Conservation (phyloP, 257 asterid genomes). For the Capsicum pubescens region DNA sequence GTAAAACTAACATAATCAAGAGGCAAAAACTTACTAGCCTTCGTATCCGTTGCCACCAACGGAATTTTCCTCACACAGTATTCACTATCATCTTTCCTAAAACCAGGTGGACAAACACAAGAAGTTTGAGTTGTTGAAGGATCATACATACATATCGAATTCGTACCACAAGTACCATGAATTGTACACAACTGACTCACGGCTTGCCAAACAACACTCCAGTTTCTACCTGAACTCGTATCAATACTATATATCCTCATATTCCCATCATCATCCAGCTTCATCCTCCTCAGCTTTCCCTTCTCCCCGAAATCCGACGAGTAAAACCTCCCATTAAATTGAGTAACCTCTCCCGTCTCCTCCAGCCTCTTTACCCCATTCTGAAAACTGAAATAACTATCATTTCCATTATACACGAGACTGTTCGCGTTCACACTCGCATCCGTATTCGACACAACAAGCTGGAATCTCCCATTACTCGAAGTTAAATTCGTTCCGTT, state of each 20-base stretch:
- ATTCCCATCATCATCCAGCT: conserved; percentile 75
- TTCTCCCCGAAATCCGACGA: conserved; percentile 57
- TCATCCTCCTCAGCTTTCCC: conserved; percentile 57
- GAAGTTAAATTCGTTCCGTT: conserved; percentile 49
- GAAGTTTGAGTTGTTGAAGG: conserved; percentile 51
- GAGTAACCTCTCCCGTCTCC: conserved; percentile 49
- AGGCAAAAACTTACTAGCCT: conserved; percentile 51
- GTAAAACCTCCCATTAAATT: conserved; percentile 34
- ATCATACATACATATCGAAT: conserved; percentile 67
- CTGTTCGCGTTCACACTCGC: conserved; percentile 30
- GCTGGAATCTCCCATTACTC: conserved; percentile 53
- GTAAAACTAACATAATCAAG: conserved; percentile 72
- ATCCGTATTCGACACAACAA: neutral
- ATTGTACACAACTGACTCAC: conserved; percentile 55
- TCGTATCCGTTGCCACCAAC: conserved; percentile 33
- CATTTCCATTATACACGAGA: conserved; percentile 44
- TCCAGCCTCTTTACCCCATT: conserved; percentile 47
- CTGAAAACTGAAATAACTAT: conserved; percentile 52
- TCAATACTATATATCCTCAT: conserved; percentile 68
- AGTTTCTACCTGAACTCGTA: conserved; percentile 31
- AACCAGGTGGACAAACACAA: conserved; percentile 88
- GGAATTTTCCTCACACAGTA: conserved; percentile 54
- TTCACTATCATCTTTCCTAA: conserved; percentile 29
- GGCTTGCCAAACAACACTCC: conserved; percentile 76
- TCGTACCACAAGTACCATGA: conserved; percentile 70